Conservation (phyloP, 2,329 filamentous ascomycete species). For the Waltergamsia citrina region DNA sequence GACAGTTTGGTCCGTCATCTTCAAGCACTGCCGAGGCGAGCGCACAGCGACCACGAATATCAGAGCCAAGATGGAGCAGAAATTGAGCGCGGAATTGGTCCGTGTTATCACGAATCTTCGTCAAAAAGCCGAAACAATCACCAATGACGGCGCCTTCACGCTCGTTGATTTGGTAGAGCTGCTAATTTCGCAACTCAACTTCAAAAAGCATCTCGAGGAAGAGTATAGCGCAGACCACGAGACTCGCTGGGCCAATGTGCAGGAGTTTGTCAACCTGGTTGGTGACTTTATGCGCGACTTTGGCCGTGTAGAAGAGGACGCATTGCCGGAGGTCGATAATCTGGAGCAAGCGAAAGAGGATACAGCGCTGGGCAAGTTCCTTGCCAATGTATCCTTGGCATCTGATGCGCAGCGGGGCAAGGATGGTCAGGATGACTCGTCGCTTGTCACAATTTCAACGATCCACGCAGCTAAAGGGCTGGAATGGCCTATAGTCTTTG, state of each 20-base stretch:
- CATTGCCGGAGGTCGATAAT: slow-evolving; percentile 59
- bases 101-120: slow-evolving; percentile 26
- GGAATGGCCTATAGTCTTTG: slow-evolving; percentile 93
- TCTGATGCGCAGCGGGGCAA: slow-evolving; percentile 63
- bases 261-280: slow-evolving; percentile 77
- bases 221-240: slow-evolving; percentile 68
- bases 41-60: slow-evolving; percentile 38
- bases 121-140: slow-evolving; percentile 17
- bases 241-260: slow-evolving; percentile 76
- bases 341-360: slow-evolving; percentile 59
- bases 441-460: slow-evolving; percentile 81
- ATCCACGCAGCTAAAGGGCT: slow-evolving; percentile 94
- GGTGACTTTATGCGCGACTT: slow-evolving; percentile 53
- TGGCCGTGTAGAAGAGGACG: slow-evolving; percentile 38
- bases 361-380: slow-evolving; percentile 60
- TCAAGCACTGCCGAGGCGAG: slow-evolving; percentile 41
- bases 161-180: slow-evolving; percentile 41
- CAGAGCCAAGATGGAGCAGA: slow-evolving; percentile 40
- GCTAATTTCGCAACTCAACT: slow-evolving; percentile 55
- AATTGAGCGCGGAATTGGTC: slow-evolving; percentile 40
- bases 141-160: slow-evolving; percentile 15
- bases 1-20: slow-evolving; percentile 68
- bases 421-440: slow-evolving; percentile 42
- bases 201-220: slow-evolving; percentile 64
- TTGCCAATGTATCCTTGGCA: slow-evolving; percentile 85